Conservation (phyloP, 129 eudicot species). For the Escallonia herrerae region DNA sequence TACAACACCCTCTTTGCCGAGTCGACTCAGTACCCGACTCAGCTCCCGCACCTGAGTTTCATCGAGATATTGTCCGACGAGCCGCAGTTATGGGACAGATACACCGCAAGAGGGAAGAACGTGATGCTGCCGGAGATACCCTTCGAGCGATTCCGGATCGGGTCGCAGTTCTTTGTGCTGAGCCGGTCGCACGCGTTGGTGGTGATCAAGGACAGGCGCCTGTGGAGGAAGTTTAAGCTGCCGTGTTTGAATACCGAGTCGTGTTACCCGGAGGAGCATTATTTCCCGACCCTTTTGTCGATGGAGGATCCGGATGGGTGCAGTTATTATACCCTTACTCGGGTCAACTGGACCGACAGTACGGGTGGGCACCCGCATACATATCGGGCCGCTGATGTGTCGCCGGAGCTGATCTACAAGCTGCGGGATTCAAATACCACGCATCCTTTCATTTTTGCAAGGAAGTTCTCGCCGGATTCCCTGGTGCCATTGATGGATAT, state of each 20-base stretch:
- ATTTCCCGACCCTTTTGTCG: conserved; percentile 71
- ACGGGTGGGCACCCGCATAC: conserved; percentile 64
- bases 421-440: conserved; percentile 51
- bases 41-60: conserved; percentile 25
- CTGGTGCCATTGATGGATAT: conserved; percentile 48
- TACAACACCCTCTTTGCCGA: conserved; percentile 32
- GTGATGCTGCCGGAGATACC: conserved; percentile 71
- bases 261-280: conserved; percentile 87
- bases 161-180: conserved; percentile 61
- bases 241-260: conserved; percentile 54
- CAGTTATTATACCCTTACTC: conserved; percentile 47
- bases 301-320: conserved; percentile 74
- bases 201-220: conserved; percentile 42
- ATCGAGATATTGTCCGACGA: conserved; percentile 48
- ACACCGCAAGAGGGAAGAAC: conserved; percentile 50
- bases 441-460: conserved; percentile 46
- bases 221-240: conserved; percentile 64
- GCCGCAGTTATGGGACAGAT: conserved; percentile 49
- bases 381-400: conserved; percentile 44
- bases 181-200: conserved; percentile 38
- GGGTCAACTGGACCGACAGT: conserved; percentile 75
- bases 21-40: conserved; percentile 3
- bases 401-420: conserved; percentile 37
- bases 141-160: conserved; percentile 50
- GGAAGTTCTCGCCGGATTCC: conserved; percentile 73